Percentiles rank a stretch among this genome's conserved stretches.
These are phyloP conservation scores for Auriscalpium vulgare DNA, from an alignment of 768 basidiomycete species.

Conservation along the genomic window DNA sequence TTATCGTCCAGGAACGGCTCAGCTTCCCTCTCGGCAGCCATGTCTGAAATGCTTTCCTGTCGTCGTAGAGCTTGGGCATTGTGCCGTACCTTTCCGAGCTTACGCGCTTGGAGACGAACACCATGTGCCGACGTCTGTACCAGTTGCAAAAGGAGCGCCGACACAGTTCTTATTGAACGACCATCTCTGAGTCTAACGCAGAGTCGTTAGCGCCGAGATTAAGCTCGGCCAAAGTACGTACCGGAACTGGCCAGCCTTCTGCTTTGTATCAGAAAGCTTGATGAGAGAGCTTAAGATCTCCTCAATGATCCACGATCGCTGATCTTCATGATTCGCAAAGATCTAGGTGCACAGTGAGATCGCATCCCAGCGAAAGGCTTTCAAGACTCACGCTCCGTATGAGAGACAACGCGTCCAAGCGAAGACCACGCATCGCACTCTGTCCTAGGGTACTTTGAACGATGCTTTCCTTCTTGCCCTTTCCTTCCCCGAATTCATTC, in stretches of 20 bases:
- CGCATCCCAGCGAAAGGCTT: neutral
- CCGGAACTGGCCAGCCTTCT: conserved; percentile 86
- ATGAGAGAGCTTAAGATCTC: conserved; percentile 88
- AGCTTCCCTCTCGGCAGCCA: conserved; percentile 22
- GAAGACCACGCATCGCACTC: conserved; percentile 73
- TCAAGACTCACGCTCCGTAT: conserved; percentile 66
- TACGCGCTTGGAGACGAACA: conserved; percentile 61
- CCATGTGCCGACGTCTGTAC: conserved; percentile 92
- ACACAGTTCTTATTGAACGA: conserved; percentile 85
- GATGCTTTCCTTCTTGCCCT: conserved; percentile 49
- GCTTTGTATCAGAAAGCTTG: conserved; percentile 84
- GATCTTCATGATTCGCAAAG: conserved; percentile 85
- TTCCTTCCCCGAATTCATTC: conserved; percentile 44
- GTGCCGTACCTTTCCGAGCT: conserved; percentile 54
- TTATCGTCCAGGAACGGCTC: conserved; percentile 59
- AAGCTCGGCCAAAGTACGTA: conserved; percentile 26
- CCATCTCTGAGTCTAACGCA: conserved; percentile 76
- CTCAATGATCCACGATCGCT: conserved; percentile 96
- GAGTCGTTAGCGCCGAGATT: neutral
- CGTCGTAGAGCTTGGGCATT: conserved; percentile 51
- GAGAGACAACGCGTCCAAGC: conserved; percentile 74
- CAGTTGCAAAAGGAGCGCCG: conserved; percentile 89
- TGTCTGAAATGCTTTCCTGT: conserved; percentile 52
- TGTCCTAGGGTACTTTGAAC: conserved; percentile 63
- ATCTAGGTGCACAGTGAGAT: conserved; percentile 43